Percentiles rank a stretch among this genome's conserved stretches.
These are phyloP conservation scores for Termitomyces sp. DNA, from an alignment of 768 basidiomycete species.

Conservation along the genomic window DNA sequence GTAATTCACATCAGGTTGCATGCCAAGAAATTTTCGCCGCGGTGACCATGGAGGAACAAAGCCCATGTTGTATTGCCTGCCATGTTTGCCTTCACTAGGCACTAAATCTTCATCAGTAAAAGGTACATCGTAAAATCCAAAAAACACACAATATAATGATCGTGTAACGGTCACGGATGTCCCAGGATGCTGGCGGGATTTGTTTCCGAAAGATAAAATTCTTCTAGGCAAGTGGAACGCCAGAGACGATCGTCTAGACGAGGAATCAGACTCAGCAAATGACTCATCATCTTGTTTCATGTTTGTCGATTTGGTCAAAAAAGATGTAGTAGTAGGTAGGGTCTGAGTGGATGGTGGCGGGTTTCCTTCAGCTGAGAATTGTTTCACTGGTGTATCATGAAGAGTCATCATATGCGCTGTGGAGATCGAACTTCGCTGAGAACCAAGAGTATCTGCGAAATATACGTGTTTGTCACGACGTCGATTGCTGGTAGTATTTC, in stretches of 20 bases:
- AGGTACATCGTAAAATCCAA: neutral
- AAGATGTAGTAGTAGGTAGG: neutral
- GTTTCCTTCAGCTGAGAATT: neutral
- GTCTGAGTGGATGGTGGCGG: neutral
- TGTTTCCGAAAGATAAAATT: constrained; percentile 12
- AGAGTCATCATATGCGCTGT: neutral
- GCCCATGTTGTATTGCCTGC: constrained; percentile 4
- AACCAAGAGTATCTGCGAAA: constrained; percentile 6
- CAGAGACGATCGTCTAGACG: constrained; percentile 16
- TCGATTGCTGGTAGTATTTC: neutral
- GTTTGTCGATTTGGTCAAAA: neutral
- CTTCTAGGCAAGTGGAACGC: constrained; percentile 13
- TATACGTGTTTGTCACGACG: constrained; percentile 11
- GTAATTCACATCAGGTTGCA: neutral
- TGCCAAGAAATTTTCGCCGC: constrained; percentile 8
- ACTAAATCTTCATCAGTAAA: neutral
- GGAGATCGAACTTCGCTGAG: neutral
- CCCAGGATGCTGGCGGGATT: constrained; percentile 7
- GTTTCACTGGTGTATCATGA: neutral
- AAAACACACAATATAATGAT: constrained; percentile 1
- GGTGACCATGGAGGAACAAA: constrained; percentile 9
- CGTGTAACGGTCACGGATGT: neutral
- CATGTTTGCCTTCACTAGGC: neutral
- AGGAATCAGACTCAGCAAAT: constrained; percentile 16
- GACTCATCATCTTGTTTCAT: constrained; percentile 13